A percentile compares a stretch with the other conserved stretches of the same genome.
Conservation (phyloP, 495 filamentous ascomycete species). For the Penicilliopsis zonata region DNA sequence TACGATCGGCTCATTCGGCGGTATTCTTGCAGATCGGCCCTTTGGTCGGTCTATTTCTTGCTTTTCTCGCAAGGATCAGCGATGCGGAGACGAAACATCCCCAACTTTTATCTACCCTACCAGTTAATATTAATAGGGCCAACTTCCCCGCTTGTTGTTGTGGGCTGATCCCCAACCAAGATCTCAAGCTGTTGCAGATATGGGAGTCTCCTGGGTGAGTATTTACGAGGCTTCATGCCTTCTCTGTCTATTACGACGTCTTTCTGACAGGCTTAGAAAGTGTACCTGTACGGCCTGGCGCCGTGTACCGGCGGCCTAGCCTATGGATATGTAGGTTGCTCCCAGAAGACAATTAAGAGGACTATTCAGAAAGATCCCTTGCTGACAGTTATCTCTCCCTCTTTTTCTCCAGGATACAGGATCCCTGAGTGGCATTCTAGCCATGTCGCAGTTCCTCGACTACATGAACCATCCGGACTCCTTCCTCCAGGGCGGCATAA, state of each 20-base stretch:
- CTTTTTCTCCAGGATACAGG: constrained; percentile 9
- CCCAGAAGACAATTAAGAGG: background rate
- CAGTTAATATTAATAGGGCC: too few relatives aligned
- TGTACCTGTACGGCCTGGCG: constrained; percentile 20
- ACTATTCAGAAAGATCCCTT: background rate
- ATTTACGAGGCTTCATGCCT: background rate
- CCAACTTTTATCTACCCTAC: too few relatives aligned
- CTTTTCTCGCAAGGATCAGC: too few relatives aligned
- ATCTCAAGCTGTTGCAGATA: too few relatives aligned
- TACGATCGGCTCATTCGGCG: too few relatives aligned
- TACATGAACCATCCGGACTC: constrained; percentile 13
- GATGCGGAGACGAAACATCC: too few relatives aligned
- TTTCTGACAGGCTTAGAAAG: constrained; percentile 5
- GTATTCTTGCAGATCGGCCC: too few relatives aligned
- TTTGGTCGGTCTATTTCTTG: too few relatives aligned
- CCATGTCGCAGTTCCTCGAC: constrained; percentile 11
- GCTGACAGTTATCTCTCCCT: background rate
- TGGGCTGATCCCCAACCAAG: too few relatives aligned
- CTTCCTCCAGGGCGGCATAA: constrained; percentile 14
- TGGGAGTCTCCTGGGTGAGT: background rate
- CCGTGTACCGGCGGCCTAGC: constrained; percentile 18
- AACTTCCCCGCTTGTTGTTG: too few relatives aligned
- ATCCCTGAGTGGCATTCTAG: constrained; percentile 11
- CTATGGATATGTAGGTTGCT: constrained; percentile 17
- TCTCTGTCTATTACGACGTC: background rate